Conservation (phyloP, 345 rosid species). For the Eucalyptus marginata region DNA sequence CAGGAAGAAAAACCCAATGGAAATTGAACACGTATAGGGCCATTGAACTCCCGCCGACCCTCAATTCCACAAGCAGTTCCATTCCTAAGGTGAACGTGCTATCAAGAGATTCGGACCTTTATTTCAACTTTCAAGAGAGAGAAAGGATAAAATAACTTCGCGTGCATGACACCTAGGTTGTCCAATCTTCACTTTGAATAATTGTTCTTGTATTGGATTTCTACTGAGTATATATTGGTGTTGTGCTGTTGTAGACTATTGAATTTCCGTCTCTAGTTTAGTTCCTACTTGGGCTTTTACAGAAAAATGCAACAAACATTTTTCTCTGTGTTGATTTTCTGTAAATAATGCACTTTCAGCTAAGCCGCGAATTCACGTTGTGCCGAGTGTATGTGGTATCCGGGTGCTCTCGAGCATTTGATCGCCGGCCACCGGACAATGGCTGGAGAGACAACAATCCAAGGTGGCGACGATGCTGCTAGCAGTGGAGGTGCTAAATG, state of each 20-base stretch:
- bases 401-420: not conserved
- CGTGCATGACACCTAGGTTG: not conserved
- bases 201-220: not conserved
- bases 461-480: not conserved
- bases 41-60: not conserved
- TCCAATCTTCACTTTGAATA: not conserved
- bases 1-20: not conserved
- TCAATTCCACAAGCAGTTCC: not conserved
- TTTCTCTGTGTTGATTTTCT: not conserved
- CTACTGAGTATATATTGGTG: not conserved
- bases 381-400: not conserved
- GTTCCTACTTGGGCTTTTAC: not conserved
- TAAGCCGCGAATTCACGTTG: not conserved
- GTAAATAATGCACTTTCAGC: not conserved
- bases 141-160: not conserved
- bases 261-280: not conserved
- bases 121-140: not conserved
- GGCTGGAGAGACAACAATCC: not conserved
- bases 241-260: not conserved
- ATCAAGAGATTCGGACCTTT: not conserved
- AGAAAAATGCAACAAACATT: not conserved
- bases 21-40: not conserved
- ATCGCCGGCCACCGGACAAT: not conserved
- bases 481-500: not conserved
- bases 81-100: not conserved